phyloP scores from a whole-genome alignment of 495 filamentous ascomycete species.

The Pyrenopolyporus hunteri region DNA sequence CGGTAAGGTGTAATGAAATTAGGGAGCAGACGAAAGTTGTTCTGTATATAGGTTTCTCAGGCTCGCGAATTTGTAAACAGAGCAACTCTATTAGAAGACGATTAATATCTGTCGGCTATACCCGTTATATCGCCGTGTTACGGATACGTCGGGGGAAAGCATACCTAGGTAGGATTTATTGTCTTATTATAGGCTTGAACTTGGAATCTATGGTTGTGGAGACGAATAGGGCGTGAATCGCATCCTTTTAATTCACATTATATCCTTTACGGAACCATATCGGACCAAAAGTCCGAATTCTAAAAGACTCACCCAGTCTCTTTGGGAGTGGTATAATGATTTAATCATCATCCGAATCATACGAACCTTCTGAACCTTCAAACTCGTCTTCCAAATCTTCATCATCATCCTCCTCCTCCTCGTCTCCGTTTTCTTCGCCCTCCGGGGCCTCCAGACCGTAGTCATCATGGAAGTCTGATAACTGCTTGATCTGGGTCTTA shows the following conservation, averaged over 20 bases:
- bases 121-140: too few species aligned
- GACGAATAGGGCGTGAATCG: background rate
- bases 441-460: slow-evolving; percentile 82
- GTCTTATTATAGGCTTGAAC: too few species aligned
- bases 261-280: slow-evolving; percentile 11
- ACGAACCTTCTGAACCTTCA: slow-evolving; percentile 51
- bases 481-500: slow-evolving; percentile 72
- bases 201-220: background rate
- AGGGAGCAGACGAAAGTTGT: background rate
- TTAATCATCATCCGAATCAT: slow-evolving; percentile 36
- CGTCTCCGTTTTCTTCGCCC: slow-evolving; percentile 63
- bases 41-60: background rate
- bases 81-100: too few species aligned
- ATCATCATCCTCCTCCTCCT: slow-evolving; percentile 55
- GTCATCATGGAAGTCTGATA: slow-evolving; percentile 86
- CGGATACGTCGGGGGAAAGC: too few species aligned
- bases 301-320: slow-evolving; percentile 24
- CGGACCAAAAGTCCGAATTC: background rate
- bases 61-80: too few species aligned
- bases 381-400: slow-evolving; percentile 44
- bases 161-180: too few species aligned
- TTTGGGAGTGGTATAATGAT: background rate
- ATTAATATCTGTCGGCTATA: too few species aligned
- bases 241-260: slow-evolving; percentile 14
- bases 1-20: slow-evolving; percentile 2